Percentiles rank a stretch among this genome's conserved stretches.
These are phyloP conservation scores for Boletus mariae DNA, from an alignment of 1,284 basidiomycete genomes.

Conservation along the genomic window DNA sequence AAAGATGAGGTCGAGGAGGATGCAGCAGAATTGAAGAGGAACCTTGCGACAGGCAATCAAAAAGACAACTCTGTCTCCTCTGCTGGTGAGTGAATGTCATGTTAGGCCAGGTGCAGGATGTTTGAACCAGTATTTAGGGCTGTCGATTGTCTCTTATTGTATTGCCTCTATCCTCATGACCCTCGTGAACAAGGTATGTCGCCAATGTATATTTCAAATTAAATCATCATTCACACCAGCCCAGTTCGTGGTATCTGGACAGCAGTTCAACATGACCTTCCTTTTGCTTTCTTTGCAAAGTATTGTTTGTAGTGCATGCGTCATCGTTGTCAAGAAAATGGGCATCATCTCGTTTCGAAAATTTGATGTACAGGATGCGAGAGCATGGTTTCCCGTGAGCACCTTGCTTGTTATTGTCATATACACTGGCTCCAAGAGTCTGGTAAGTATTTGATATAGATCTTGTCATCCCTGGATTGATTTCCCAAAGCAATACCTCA, in stretches of 20 bases:
- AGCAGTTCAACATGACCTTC: constrained; percentile 96
- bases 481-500: constrained; percentile 76
- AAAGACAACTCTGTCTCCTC: constrained; percentile 23
- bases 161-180: constrained; percentile 97
- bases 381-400: constrained; percentile 93
- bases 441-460: constrained; percentile 55
- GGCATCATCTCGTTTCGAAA: constrained; percentile 89
- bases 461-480: neutral
- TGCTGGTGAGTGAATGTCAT: constrained; percentile 19
- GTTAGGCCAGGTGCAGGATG: neutral
- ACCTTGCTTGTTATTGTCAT: constrained; percentile 92
- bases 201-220: neutral
- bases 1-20: constrained; percentile 23
- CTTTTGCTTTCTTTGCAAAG: constrained; percentile 92
- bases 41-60: constrained; percentile 25
- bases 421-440: constrained; percentile 96
- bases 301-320: constrained; percentile 79
- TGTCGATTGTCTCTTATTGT: constrained; percentile 89
- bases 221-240: constrained; percentile 5
- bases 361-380: constrained; percentile 84
- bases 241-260: constrained; percentile 93
- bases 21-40: constrained; percentile 31
- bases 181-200: constrained; percentile 87
- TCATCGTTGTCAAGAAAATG: constrained; percentile 67
- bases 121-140: constrained; percentile 39